Conservation (phyloP, 169 alveolate species). For the Plasmodium gonderi region DNA sequence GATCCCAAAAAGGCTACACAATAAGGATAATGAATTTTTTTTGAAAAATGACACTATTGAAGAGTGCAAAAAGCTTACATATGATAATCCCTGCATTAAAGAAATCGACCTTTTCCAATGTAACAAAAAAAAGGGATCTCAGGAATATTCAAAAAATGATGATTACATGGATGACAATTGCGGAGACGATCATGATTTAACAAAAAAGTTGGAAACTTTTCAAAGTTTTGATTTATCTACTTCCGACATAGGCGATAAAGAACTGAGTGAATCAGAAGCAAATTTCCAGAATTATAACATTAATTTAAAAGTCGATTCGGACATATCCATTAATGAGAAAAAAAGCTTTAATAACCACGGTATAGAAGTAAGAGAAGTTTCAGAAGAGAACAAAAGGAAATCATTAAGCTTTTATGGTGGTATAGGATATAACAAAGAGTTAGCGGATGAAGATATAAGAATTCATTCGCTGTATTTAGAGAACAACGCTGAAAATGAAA, state of each 20-base stretch:
- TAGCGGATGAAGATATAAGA: not conserved
- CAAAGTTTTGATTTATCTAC: slow-evolving; percentile 11
- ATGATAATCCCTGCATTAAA: no score
- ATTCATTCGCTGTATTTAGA: not conserved
- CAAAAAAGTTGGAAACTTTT: slow-evolving; percentile 27
- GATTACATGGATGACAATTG: not conserved
- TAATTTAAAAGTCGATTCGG: slow-evolving; percentile 6
- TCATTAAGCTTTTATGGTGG: not conserved
- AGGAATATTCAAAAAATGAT: not conserved
- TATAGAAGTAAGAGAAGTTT: not conserved
- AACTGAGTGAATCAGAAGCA: not conserved
- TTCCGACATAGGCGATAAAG: not conserved
- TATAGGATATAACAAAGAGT: not conserved
- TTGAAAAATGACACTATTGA: not conserved
- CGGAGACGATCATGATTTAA: not conserved
- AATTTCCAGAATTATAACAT: not conserved
- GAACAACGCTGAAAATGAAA: not conserved
- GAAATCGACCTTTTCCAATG: not conserved
- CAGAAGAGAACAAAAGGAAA: not conserved
- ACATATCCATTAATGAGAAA: not conserved
- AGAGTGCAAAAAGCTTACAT: not conserved
- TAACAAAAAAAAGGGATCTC: not conserved
- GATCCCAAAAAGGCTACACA: not conserved
- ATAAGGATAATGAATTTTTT: not conserved
- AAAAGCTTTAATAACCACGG: not conserved